Evolutionary conservation across 2,329 filamentous ascomycete genomes (phyloP), one percentile per base, ranked within the genome.

Genomic region (Pseudonectria foliicola): DNA sequence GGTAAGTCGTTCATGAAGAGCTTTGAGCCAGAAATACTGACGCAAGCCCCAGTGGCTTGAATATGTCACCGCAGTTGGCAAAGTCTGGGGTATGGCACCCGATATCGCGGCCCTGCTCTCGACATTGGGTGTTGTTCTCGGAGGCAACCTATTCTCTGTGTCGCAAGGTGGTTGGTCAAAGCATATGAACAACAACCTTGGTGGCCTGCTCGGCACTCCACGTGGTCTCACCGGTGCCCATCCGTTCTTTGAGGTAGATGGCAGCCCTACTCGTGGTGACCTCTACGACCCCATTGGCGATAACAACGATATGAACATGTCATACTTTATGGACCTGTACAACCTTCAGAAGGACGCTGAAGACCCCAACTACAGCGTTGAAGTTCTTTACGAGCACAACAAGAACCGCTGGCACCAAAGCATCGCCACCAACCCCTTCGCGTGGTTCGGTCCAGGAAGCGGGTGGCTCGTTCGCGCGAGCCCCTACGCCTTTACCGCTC

Each of bases 221-320:
- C 62, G 63, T 27, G 70, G 70, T 5, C 59, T 76, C 3, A 54
- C 55, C 11, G 67, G 67, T n/a, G 66, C 66, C 3, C 73, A 77
- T 50, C 74, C 75, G 49, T 66, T 68, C 36, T 69, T 74, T 45
- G 73, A 77, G 56, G 57, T 65, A 1, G 73, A 77, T 50, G 67
- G 60, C 0, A 75, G 70, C 28, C 62, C 64, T 29, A 73, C 70
- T 0, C 64, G 72, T 3, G 62, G 66, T 25, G 72, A 76, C 38
- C 53, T 77, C 0, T 76, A 76, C 49, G 45, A 60, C 10, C 33
- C 45, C 3, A 68, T 62, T 2, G 67, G 68, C 4, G 66, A 77
- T 42, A 63, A 64, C 34, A 66, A 64, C 34, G 64, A 63, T 13
- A 60, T 77, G 54, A 69, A 74, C 49, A 62, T 75, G 56, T 59